Percentiles rank a stretch among this genome's conserved stretches.
Conservation (phyloP, 306 rosid genomes). For the Dryas octopetala region DNA sequence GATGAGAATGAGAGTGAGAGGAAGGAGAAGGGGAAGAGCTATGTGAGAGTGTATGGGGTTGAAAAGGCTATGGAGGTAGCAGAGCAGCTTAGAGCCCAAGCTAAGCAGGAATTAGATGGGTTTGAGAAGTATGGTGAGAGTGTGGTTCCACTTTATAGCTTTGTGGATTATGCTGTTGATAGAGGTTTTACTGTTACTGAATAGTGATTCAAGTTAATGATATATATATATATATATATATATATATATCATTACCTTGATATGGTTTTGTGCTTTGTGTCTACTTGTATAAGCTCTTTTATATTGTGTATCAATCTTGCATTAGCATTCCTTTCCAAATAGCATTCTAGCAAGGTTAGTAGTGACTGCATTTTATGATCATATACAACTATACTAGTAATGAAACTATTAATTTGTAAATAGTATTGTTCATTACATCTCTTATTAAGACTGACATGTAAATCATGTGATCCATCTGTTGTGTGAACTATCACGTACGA, state of each 20-base stretch:
- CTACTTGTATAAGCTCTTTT: background rate
- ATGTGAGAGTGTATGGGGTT: constrained; percentile 63
- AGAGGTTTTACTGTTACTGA: constrained; percentile 57
- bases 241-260: background rate
- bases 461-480: too few species aligned
- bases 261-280: constrained; percentile 10
- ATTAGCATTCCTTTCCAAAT: background rate
- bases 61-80: constrained; percentile 80
- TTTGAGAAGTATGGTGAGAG: constrained; percentile 74
- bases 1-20: constrained; percentile 14
- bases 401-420: too few species aligned
- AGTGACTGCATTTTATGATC: too few species aligned
- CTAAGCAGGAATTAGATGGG: constrained; percentile 75
- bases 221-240: background rate
- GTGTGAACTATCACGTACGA: too few species aligned
- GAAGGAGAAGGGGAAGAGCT: constrained; percentile 62
- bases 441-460: too few species aligned
- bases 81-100: constrained; percentile 69
- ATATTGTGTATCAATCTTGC: background rate
- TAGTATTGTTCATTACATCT: too few species aligned
- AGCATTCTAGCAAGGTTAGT: too few species aligned
- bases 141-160: constrained; percentile 79
- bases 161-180: constrained; percentile 87
- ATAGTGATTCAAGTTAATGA: constrained; percentile 39
- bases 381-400: too few species aligned